phyloP scores from a whole-genome alignment of 2,329 filamentous ascomycete species.

The Ophiostoma himal-ulmi region DNA sequence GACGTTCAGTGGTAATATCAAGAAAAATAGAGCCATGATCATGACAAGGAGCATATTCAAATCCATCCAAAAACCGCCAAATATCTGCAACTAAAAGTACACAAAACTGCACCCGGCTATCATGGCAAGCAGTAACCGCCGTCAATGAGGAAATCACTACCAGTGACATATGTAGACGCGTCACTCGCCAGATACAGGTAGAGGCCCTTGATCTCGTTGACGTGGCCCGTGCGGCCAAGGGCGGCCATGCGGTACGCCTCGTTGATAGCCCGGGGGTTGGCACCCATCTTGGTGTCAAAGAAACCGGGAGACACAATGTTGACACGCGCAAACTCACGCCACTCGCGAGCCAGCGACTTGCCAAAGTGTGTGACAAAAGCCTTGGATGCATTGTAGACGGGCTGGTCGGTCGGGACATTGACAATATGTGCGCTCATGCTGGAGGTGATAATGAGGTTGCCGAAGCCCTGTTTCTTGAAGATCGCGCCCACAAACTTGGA shows the following conservation, averaged over 20 bases:
- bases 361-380: constrained; percentile 33
- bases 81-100: not conserved
- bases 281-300: constrained; percentile 9
- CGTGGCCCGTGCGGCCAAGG: not conserved
- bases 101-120: not conserved
- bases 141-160: constrained; percentile 2
- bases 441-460: constrained; percentile 73
- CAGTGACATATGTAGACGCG: constrained; percentile 6
- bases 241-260: constrained; percentile 6
- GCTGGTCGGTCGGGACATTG: constrained; percentile 68
- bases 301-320: constrained; percentile 8
- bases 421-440: constrained; percentile 73
- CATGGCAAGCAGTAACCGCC: constrained; percentile 2
- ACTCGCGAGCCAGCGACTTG: constrained; percentile 13
- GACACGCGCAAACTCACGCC: constrained; percentile 1
- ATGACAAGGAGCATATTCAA: no score
- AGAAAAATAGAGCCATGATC: no score
- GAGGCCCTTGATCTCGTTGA: not conserved
- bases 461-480: constrained; percentile 43
- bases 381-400: constrained; percentile 67
- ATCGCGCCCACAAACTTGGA: not conserved
- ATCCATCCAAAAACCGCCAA: no score
- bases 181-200: constrained; percentile 1
- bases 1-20: no score
- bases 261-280: not conserved